phyloP scores from a whole-genome alignment of 495 filamentous ascomycete species.

The Trichoderma parareesei region DNA sequence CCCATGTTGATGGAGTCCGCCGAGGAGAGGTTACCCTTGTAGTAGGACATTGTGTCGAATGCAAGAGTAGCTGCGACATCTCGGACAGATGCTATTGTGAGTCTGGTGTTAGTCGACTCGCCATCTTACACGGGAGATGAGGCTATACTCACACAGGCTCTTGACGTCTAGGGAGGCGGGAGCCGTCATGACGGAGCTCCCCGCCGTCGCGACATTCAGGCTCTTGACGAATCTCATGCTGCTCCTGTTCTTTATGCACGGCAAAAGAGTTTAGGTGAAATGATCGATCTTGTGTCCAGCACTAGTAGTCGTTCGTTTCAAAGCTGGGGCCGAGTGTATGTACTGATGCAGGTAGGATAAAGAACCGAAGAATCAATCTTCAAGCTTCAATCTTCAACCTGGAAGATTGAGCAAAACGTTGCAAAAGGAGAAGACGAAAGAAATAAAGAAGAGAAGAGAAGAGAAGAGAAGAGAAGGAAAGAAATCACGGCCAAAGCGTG shows the following conservation, averaged over 20 bases:
- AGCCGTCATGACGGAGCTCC: slow-evolving; percentile 18
- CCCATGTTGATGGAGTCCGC: slow-evolving; percentile 38
- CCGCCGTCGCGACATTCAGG: background rate
- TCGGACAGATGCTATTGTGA: slow-evolving; percentile 37
- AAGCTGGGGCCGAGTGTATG: background rate
- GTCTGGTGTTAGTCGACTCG: slow-evolving; percentile 14
- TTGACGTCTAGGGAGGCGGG: slow-evolving; percentile 38
- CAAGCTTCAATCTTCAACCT: background rate
- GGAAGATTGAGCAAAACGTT: background rate
- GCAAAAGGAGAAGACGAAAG: too few species aligned
- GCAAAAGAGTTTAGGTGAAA: background rate
- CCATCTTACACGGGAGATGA: background rate
- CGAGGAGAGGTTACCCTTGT: slow-evolving; percentile 53
- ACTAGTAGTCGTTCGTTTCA: background rate
- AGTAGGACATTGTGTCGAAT: slow-evolving; percentile 50
- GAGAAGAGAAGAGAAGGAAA: background rate
- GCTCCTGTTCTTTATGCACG: background rate
- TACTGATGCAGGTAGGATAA: background rate
- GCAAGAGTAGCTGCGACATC: slow-evolving; percentile 42
- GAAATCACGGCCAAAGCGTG: background rate
- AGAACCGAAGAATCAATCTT: background rate
- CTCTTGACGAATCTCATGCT: background rate
- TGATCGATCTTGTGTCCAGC: background rate
- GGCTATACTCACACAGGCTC: slow-evolving; percentile 27
- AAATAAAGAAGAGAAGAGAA: too few species aligned